Base-by-base conservation (phyloP, 225 moss, liverwort and hornwort species). In the Neckera pumila region DNA sequence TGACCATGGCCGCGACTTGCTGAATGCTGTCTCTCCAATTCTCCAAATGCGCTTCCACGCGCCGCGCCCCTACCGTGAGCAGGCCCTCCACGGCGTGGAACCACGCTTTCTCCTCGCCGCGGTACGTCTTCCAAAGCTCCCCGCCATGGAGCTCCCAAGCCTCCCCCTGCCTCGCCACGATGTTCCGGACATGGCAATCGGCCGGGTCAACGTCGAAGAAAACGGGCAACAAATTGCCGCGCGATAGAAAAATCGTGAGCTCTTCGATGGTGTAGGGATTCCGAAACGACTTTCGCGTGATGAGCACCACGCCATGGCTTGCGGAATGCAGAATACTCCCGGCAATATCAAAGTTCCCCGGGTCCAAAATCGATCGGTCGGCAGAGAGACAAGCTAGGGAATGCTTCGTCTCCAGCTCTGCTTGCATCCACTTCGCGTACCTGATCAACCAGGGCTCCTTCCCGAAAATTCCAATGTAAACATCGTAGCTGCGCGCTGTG, bases 21-120 rank as follows among this genome's bases (percentile, higher is more conserved):
- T 85, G 90, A 74, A 95, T 94, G 81, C 95, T 94, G 36, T 92
- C 91, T 47, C 92, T 60, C 95, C 95, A 95, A 89, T 95, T 95
- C 43, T 80, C 85, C 43, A 84, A 73, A 49, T 89, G 80, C 8
- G 93, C 93, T 76, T 94, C 94, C 73, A 95, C 91, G 31, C 93
- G 89, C 83, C 90, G 89, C 31, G 71, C 90, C 70, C 92, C 92
- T 26, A 89, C 87, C n/a, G 59, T 43, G 28, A 92, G 78, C 18
- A 95, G 66, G 34, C 93, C 92, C 40, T 90, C 88, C 25, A 94
- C 87, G 17, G 91, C 92, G 12, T 85, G 84, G 22, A 70, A 30
- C 95, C 94, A 95, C 20, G 61, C 89, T 45, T 83, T 79, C 81
- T 93, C 95, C 33, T 88, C 91, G 12, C 93, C 95, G 33, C 56